Evolutionary conservation across 1,284 basidiomycete species (phyloP).

Genomic region (Boletellus deceptivus): DNA sequence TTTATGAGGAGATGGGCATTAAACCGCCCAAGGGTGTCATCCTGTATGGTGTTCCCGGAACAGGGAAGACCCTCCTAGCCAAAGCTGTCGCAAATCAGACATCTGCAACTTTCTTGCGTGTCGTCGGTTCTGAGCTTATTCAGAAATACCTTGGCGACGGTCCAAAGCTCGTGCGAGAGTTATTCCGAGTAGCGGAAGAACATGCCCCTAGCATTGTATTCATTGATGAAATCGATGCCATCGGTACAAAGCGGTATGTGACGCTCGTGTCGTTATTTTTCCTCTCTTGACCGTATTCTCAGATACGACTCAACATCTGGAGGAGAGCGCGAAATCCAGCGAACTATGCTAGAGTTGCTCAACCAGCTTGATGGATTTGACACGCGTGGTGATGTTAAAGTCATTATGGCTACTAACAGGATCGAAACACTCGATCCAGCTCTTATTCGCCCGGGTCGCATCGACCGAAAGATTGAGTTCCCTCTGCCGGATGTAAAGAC

Average conservation of each 20-base stretch:
- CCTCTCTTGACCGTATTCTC: constrained; percentile 17
- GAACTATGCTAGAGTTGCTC: constrained; percentile 97
- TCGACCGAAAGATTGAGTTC: constrained; percentile 98
- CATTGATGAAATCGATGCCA: constrained; percentile 98
- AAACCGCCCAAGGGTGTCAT: constrained; percentile 99
- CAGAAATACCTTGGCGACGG: constrained; percentile 99
- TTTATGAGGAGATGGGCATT: constrained; percentile 99
- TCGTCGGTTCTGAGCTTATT: constrained; percentile 97
- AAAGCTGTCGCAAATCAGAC: constrained; percentile 99
- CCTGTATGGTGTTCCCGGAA: constrained; percentile 97
- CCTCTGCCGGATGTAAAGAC: constrained; percentile 95
- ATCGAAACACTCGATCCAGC: constrained; percentile 97
- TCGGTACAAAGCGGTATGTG: constrained; percentile 93
- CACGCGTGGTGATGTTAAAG: constrained; percentile 98
- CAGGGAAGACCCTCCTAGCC: constrained; percentile 96
- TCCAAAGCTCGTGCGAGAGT: constrained; percentile 96
- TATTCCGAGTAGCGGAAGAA: constrained; percentile 97
- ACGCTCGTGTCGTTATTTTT: background rate
- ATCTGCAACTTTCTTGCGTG: constrained; percentile 96
- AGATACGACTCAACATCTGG: constrained; percentile 96
- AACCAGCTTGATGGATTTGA: constrained; percentile 99
- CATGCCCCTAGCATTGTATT: constrained; percentile 99
- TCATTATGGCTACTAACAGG: constrained; percentile 91
- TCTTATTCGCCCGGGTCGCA: constrained; percentile 95
- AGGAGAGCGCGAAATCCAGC: constrained; percentile 97